These are phyloP conservation scores for Vigna reflexopilosa DNA, from an alignment of 306 rosid genomes.

Conservation along the genomic window DNA sequence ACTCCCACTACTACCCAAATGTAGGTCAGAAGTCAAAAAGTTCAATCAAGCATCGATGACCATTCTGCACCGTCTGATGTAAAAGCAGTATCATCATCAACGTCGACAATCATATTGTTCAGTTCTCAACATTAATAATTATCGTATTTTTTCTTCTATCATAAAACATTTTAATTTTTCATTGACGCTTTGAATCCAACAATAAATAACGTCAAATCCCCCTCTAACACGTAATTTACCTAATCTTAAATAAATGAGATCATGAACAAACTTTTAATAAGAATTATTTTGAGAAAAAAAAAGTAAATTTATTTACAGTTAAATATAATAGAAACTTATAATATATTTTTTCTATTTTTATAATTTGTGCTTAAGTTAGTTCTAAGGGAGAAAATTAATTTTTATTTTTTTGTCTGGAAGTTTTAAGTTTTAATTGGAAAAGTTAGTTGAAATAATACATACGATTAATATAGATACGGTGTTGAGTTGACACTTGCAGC, in stretches of 20 bases:
- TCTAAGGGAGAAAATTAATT: no score
- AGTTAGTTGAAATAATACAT: no score
- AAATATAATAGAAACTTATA: no score
- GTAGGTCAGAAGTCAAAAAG: conserved; percentile 16
- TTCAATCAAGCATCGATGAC: neutral
- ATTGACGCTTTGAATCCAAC: neutral
- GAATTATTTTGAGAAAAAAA: no score
- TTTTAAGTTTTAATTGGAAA: no score
- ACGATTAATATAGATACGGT: neutral
- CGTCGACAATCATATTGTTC: neutral
- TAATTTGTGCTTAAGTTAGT: no score
- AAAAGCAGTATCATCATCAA: neutral
- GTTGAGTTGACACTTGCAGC: neutral
- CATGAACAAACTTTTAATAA: no score
- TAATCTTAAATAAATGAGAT: neutral
- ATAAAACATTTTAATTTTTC: neutral
- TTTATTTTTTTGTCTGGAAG: no score
- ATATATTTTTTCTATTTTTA: no score
- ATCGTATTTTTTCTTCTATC: neutral
- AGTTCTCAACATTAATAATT: neutral
- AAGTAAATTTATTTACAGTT: no score
- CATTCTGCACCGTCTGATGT: conserved; percentile 25
- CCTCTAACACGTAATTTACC: neutral
- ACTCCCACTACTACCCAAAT: neutral
- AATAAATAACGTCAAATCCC: neutral